Evolutionary conservation across 2,329 filamentous ascomycete genomes (phyloP).

Genomic region (Fusarium goolgardi): DNA sequence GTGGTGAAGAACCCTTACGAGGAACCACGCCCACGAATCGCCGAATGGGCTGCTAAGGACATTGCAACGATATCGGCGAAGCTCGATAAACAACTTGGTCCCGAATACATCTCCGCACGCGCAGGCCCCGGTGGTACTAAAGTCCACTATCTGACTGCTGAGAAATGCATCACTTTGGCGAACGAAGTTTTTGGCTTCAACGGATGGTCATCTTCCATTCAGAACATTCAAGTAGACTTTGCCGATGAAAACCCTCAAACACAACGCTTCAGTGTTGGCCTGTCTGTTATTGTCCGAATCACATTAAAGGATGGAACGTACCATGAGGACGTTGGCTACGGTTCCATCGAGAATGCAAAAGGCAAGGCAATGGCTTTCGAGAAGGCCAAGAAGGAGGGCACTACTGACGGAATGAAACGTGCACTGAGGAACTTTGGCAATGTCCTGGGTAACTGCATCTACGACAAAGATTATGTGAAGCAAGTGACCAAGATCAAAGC

Average conservation of each 20-base stretch:
- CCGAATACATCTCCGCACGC: constrained; percentile 92
- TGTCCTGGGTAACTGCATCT: constrained; percentile 96
- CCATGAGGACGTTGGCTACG: constrained; percentile 97
- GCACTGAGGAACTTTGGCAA: constrained; percentile 94
- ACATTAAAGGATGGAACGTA: constrained; percentile 94
- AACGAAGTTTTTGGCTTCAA: constrained; percentile 98
- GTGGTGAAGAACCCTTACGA: constrained; percentile 82
- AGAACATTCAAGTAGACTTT: constrained; percentile 94
- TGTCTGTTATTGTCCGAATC: constrained; percentile 91
- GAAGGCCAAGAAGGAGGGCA: constrained; percentile 98
- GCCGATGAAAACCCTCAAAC: constrained; percentile 86
- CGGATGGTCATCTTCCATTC: constrained; percentile 96
- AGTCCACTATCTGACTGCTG: constrained; percentile 93
- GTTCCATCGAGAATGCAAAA: constrained; percentile 95
- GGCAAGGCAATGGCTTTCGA: constrained; percentile 96
- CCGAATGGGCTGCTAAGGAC: constrained; percentile 87
- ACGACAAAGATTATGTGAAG: constrained; percentile 92
- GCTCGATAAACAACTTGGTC: constrained; percentile 92
- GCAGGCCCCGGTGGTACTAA: constrained; percentile 84
- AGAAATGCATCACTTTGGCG: constrained; percentile 94
- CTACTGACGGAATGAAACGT: constrained; percentile 92
- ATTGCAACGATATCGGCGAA: constrained; percentile 88
- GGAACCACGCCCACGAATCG: constrained; percentile 74
- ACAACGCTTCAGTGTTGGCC: constrained; percentile 82
- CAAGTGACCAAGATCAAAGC: constrained; percentile 93